These are phyloP conservation scores for Endothia cerciana DNA, from an alignment of 2,329 filamentous ascomycete genomes.

Conservation along the genomic window DNA sequence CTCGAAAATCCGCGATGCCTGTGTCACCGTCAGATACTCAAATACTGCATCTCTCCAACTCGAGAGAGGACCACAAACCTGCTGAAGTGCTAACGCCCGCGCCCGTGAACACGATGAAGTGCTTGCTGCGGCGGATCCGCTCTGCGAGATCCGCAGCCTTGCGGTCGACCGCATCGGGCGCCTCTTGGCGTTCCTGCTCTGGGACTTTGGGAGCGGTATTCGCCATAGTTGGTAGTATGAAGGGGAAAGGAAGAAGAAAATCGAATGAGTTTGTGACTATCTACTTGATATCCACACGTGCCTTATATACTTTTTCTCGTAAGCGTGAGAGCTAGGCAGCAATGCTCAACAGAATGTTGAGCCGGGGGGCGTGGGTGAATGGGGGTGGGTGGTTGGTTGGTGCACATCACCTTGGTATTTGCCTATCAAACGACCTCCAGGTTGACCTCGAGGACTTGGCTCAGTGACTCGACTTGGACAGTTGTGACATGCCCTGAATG, in stretches of 20 bases:
- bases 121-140: conserved; percentile 46
- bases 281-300: neutral
- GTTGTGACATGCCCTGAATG: neutral
- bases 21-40: neutral
- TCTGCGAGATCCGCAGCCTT: conserved; percentile 44
- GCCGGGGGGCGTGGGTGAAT: neutral
- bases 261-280: neutral
- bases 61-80: conserved; percentile 34
- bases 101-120: conserved; percentile 52
- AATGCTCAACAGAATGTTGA: neutral
- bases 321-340: neutral
- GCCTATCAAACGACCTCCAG: neutral
- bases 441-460: neutral
- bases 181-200: conserved; percentile 33
- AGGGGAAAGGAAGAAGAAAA: neutral
- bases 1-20: conserved; percentile 54
- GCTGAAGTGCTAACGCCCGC: conserved; percentile 53
- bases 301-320: neutral
- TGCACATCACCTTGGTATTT: neutral
- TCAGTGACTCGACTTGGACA: neutral
- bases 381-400: neutral
- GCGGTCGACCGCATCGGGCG: conserved; percentile 35
- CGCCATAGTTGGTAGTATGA: conserved; percentile 9
- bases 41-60: neutral
- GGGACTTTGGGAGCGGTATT: conserved; percentile 33